phyloP scores from a whole-genome alignment of 164 flowering plant species.

The Litsea cubeba region DNA sequence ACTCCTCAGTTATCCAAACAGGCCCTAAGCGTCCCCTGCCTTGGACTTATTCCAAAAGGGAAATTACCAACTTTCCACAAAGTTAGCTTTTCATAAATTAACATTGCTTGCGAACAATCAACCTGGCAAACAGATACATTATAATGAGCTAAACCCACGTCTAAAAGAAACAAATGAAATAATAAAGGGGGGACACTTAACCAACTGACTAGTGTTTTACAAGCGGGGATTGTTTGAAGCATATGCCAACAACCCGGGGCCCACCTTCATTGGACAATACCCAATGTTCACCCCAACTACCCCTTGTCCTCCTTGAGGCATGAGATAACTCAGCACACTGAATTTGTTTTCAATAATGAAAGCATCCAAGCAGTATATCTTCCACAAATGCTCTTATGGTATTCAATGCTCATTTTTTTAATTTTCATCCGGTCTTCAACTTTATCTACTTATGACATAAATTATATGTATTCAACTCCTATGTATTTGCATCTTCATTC shows the following conservation, averaged over 20 bases:
- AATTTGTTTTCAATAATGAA: constrained; percentile 82
- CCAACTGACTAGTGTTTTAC: constrained; percentile 57
- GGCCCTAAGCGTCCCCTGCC: background rate
- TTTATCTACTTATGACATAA: no score
- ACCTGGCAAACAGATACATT: constrained; percentile 17
- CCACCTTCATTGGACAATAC: constrained; percentile 95
- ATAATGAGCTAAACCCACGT: background rate
- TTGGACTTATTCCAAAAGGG: background rate
- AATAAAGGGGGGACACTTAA: constrained; percentile 37
- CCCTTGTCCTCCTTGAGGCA: constrained; percentile 70
- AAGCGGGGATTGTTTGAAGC: constrained; percentile 68
- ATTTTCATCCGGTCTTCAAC: no score
- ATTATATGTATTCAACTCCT: no score
- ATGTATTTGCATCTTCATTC: no score
- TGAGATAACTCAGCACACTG: constrained; percentile 83
- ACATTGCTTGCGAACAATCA: constrained; percentile 10
- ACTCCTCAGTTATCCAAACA: no score
- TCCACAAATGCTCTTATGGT: constrained; percentile 20
- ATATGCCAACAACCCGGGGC: constrained; percentile 94
- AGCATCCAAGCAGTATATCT: constrained; percentile 93
- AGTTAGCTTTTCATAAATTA: constrained; percentile 1
- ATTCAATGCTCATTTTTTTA: no score
- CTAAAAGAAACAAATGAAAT: background rate
- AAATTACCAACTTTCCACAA: constrained; percentile 2
- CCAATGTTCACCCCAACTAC: constrained; percentile 63